phyloP scores from a whole-genome alignment of 805 yeast species.

The Blastobotrys peoriensis region DNA sequence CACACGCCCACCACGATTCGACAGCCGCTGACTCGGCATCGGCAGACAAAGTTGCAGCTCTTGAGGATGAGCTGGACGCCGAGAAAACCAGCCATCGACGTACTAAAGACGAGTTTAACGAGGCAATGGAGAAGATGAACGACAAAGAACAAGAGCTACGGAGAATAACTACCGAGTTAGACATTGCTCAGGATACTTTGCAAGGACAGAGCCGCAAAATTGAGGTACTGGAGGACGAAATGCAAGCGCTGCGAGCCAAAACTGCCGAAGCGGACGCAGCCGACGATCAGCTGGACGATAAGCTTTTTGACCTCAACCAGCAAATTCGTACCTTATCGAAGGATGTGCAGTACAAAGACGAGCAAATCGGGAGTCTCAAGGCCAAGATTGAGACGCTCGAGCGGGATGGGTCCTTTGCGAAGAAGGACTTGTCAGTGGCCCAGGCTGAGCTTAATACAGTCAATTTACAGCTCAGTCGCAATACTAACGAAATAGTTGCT shows the following conservation, averaged over 20 bases:
- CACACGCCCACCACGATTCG: neutral
- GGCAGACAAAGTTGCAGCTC: slow-evolving; percentile 18
- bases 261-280: neutral
- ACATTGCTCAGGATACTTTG: neutral
- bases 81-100: slow-evolving; percentile 13
- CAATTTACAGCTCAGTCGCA: slow-evolving; percentile 12
- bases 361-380: neutral
- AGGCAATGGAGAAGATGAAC: slow-evolving; percentile 8
- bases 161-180: slow-evolving; percentile 1
- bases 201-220: neutral
- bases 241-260: neutral
- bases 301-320: slow-evolving; percentile 1
- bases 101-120: slow-evolving; percentile 1
- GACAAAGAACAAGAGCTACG: slow-evolving; percentile 6
- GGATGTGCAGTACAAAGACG: neutral
- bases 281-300: slow-evolving; percentile 1
- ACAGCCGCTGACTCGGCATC: neutral
- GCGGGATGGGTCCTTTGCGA: neutral
- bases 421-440: slow-evolving; percentile 2
- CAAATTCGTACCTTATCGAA: slow-evolving; percentile 1
- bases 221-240: slow-evolving; percentile 2
- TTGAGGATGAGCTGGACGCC: slow-evolving; percentile 18
- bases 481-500: slow-evolving; percentile 10
- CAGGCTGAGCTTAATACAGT: slow-evolving; percentile 12
- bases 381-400: slow-evolving; percentile 1